These are phyloP conservation scores for Tanacetum coccineum DNA, from an alignment of 129 eudicot species.

Conservation along the genomic window DNA sequence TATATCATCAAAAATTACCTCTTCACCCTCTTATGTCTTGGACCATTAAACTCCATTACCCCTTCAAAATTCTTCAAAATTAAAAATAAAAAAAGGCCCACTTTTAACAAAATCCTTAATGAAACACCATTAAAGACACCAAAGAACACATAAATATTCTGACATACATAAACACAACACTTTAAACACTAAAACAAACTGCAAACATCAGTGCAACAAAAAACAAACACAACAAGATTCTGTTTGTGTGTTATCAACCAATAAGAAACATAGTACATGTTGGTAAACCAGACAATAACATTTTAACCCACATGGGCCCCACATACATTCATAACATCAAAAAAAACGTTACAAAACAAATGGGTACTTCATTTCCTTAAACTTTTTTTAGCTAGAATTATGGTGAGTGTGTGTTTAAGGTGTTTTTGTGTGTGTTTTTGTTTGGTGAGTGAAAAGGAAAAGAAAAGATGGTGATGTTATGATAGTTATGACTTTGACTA, in stretches of 20 bases:
- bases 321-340: constrained; percentile 18
- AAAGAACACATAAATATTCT: constrained; percentile 30
- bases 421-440: constrained; percentile 17
- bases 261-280: constrained; percentile 30
- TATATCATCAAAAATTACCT: constrained; percentile 18
- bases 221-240: constrained; percentile 37
- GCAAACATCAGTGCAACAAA: constrained; percentile 16
- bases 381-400: too few relatives aligned
- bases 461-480: not conserved
- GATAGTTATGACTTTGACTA: constrained; percentile 37
- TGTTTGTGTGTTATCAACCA: constrained; percentile 28
- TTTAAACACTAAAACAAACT: constrained; percentile 32
- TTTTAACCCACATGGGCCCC: constrained; percentile 23
- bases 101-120: constrained; percentile 4
- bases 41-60: constrained; percentile 30
- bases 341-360: constrained; percentile 12
- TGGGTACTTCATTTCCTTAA: not conserved
- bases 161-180: constrained; percentile 43
- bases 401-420: not conserved
- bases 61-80: constrained; percentile 21
- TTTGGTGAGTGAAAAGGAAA: constrained; percentile 27
- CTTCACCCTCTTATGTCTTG: constrained; percentile 31
- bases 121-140: constrained; percentile 18
- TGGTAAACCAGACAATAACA: constrained; percentile 27
- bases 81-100: constrained; percentile 2